Percentiles rank a stretch among this genome's conserved stretches.
Evolutionary conservation across 2,329 filamentous ascomycete genomes (phyloP).

Genomic region (Hortaea sp.): DNA sequence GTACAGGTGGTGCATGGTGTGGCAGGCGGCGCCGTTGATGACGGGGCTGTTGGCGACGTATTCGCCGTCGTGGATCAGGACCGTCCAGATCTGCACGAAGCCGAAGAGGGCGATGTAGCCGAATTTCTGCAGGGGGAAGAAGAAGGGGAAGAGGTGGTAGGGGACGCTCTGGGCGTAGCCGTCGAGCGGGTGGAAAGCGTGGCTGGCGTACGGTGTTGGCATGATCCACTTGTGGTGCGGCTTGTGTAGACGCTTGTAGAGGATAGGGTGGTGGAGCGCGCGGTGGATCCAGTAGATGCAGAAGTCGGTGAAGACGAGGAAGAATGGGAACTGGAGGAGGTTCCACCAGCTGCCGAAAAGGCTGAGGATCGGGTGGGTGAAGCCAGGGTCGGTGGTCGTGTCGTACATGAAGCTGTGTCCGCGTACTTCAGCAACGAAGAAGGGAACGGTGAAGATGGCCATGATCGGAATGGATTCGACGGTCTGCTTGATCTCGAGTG

Average conservation of each 20-base stretch:
- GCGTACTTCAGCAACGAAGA: slow-evolving; percentile 73
- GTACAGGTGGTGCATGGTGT: slow-evolving; percentile 81
- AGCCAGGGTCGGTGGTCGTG: slow-evolving; percentile 26
- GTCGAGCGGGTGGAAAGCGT: slow-evolving; percentile 91
- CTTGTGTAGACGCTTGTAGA: slow-evolving; percentile 91
- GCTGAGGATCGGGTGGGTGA: slow-evolving; percentile 19
- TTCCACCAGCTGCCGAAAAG: slow-evolving; percentile 49
- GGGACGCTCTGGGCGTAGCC: slow-evolving; percentile 81
- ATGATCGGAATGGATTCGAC: slow-evolving; percentile 69
- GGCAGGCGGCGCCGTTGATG: slow-evolving; percentile 90
- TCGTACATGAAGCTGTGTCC: slow-evolving; percentile 86
- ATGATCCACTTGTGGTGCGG: slow-evolving; percentile 99
- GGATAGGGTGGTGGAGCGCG: slow-evolving; percentile 63
- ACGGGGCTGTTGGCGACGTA: slow-evolving; percentile 84
- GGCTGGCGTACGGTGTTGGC: slow-evolving; percentile 84
- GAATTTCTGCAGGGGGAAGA: slow-evolving; percentile 87
- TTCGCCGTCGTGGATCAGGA: slow-evolving; percentile 92
- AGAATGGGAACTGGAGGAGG: slow-evolving; percentile 73
- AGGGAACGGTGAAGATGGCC: slow-evolving; percentile 67
- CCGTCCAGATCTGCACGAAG: slow-evolving; percentile 95
- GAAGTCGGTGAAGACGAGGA: slow-evolving; percentile 80
- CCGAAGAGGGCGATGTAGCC: slow-evolving; percentile 77
- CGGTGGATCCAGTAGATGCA: slow-evolving; percentile 90
- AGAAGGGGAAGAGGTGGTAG: slow-evolving; percentile 86
- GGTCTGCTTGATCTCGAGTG: slow-evolving; percentile 74